A percentile compares a stretch with the other conserved stretches of the same genome.
Evolutionary conservation across 2,329 filamentous ascomycete genomes (phyloP).

Genomic region (Exophiala xenobiotica): DNA sequence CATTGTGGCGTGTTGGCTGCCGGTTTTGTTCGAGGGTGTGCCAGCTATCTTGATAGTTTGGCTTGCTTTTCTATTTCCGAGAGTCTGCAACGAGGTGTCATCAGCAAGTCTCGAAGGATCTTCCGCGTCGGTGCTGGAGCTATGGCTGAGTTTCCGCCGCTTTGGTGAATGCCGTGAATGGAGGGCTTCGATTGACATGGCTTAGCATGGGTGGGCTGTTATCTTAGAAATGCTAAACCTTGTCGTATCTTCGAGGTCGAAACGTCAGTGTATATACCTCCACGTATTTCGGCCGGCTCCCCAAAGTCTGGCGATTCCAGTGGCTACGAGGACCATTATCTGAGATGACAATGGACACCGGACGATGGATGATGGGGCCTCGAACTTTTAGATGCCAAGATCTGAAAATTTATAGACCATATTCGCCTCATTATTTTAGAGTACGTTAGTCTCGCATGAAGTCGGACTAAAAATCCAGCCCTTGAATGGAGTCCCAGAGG

Average conservation of each 20-base stretch:
- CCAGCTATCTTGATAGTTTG: neutral
- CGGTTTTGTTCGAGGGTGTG: neutral
- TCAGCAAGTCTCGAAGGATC: neutral
- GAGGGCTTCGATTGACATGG: conserved; percentile 7
- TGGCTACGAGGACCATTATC: too few species aligned
- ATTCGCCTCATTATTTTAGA: neutral
- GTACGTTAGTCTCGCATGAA: neutral
- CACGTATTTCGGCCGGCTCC: too few species aligned
- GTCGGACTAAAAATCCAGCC: neutral
- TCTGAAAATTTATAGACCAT: neutral
- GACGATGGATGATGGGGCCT: neutral
- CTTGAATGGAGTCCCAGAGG: too few species aligned
- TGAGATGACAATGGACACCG: neutral
- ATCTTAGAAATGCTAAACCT: too few species aligned
- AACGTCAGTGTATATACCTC: too few species aligned
- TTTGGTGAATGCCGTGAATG: conserved; percentile 28
- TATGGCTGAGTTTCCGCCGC: conserved; percentile 34
- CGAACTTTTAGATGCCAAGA: conserved; percentile 15
- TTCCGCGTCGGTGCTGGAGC: conserved; percentile 3
- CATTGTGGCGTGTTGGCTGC: conserved; percentile 2
- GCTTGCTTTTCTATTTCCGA: neutral
- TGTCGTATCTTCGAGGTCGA: too few species aligned
- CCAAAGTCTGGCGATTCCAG: too few species aligned
- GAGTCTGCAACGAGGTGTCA: neutral
- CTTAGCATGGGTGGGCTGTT: too few species aligned